Evolutionary conservation across 2,329 filamentous ascomycete species (phyloP).

Genomic region (Paracamarosporium sp.): DNA sequence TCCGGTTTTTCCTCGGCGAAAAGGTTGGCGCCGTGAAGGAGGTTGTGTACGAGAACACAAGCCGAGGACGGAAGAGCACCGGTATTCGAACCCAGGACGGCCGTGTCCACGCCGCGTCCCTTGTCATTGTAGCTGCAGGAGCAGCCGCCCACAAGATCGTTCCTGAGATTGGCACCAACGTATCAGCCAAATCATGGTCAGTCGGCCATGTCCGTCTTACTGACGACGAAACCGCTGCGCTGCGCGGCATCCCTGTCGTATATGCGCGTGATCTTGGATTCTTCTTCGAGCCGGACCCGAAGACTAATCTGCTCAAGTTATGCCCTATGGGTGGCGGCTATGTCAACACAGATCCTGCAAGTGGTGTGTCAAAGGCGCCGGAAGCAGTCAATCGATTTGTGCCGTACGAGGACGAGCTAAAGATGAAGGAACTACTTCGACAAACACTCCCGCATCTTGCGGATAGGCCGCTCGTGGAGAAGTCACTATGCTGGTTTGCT

Average conservation of each 20-base stretch:
- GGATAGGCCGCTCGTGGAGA: conserved; percentile 62
- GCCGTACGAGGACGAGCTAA: conserved; percentile 60
- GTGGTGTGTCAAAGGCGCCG: conserved; percentile 53
- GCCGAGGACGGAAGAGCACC: conserved; percentile 31
- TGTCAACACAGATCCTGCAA: conserved; percentile 55
- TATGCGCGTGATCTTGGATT: conserved; percentile 69
- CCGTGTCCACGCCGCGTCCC: conserved; percentile 42
- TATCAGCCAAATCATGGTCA: conserved; percentile 65
- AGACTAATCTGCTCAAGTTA: conserved; percentile 65
- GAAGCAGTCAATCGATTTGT: conserved; percentile 53
- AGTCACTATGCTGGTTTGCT: conserved; percentile 68
- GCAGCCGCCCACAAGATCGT: conserved; percentile 57
- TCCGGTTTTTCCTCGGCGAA: conserved; percentile 54
- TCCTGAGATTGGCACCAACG: conserved; percentile 57
- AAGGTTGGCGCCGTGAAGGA: conserved; percentile 46
- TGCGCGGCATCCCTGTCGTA: conserved; percentile 66
- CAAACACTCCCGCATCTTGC: conserved; percentile 62
- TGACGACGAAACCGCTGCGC: conserved; percentile 58
- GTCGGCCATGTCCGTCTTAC: conserved; percentile 67
- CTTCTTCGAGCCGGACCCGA: conserved; percentile 69
- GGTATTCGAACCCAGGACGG: conserved; percentile 50
- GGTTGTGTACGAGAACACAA: conserved; percentile 47
- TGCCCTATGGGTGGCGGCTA: conserved; percentile 66
- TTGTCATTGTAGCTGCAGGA: conserved; percentile 61
- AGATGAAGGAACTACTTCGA: conserved; percentile 58